phyloP scores from a whole-genome alignment of 176 grass and related monocot species.

The Leersia perrieri region DNA sequence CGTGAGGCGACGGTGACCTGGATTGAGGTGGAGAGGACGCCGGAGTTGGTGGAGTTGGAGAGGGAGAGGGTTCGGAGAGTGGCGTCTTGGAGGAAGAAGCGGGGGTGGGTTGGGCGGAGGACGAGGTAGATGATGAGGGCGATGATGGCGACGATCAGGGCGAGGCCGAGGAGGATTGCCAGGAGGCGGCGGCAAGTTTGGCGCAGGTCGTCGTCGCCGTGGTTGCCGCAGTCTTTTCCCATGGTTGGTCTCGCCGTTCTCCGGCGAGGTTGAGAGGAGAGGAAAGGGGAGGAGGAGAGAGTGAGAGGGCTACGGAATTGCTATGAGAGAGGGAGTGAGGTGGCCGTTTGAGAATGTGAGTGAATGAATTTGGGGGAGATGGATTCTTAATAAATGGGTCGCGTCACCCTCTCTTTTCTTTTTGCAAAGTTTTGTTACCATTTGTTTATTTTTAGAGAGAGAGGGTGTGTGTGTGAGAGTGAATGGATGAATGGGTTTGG shows the following conservation, averaged over 20 bases:
- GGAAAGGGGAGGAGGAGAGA: not conserved
- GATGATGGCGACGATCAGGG: constrained; percentile 45
- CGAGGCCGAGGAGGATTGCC: not conserved
- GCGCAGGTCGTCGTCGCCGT: constrained; percentile 41
- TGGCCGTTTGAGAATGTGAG: not conserved
- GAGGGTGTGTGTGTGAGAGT: not conserved
- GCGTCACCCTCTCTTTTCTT: not conserved
- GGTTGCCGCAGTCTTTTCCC: constrained; percentile 65
- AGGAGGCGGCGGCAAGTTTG: not conserved
- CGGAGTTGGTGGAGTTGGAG: constrained; percentile 37
- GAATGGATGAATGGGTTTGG: not conserved
- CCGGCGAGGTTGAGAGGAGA: not conserved
- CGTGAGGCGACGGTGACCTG: constrained; percentile 78
- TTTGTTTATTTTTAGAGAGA: not conserved
- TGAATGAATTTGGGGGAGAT: not conserved
- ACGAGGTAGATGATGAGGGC: constrained; percentile 61
- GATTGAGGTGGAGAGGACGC: constrained; percentile 38
- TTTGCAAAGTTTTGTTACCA: not conserved
- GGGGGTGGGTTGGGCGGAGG: constrained; percentile 74
- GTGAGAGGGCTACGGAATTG: not conserved
- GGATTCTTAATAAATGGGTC: not conserved
- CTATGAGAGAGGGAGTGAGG: not conserved
- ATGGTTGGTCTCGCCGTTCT: constrained; percentile 5
- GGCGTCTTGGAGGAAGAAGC: constrained; percentile 79
- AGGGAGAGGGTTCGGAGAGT: constrained; percentile 40